Evolutionary conservation across 768 basidiomycete species (phyloP).

Genomic region (Tylopilus rubrobrunneus): DNA sequence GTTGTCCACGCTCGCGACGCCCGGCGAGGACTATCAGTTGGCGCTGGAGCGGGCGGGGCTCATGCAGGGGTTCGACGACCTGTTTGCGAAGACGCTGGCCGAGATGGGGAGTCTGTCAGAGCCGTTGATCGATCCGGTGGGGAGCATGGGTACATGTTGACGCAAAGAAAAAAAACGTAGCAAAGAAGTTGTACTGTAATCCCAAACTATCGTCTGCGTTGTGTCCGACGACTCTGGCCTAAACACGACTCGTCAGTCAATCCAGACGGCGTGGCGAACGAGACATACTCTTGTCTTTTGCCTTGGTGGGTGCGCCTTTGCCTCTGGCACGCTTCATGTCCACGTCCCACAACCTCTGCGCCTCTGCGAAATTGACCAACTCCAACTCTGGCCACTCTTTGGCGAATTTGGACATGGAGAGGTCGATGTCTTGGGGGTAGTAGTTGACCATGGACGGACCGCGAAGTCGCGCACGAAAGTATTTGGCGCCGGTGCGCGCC

Average conservation of each 20-base stretch:
- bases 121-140: conserved; percentile 18
- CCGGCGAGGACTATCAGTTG: conserved; percentile 27
- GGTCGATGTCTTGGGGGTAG: conserved; percentile 62
- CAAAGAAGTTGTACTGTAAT: not conserved
- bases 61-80: conserved; percentile 58
- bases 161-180: not conserved
- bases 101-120: conserved; percentile 49
- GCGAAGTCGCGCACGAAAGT: conserved; percentile 74
- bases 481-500: conserved; percentile 86
- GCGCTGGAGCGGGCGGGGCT: conserved; percentile 50
- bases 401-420: conserved; percentile 51
- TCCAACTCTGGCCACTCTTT: conserved; percentile 53
- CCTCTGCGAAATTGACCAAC: conserved; percentile 63
- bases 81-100: conserved; percentile 60
- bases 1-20: conserved; percentile 38
- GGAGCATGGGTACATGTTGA: conserved; percentile 23
- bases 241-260: conserved; percentile 1
- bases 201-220: conserved; percentile 37
- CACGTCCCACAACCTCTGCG: conserved; percentile 59
- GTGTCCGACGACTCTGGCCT: conserved; percentile 53
- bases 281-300: conserved; percentile 58
- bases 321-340: conserved; percentile 68
- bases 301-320: conserved; percentile 81
- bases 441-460: conserved; percentile 87
- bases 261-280: not conserved